Conservation (phyloP, 495 filamentous ascomycete genomes). For the Neurospora sp. region DNA sequence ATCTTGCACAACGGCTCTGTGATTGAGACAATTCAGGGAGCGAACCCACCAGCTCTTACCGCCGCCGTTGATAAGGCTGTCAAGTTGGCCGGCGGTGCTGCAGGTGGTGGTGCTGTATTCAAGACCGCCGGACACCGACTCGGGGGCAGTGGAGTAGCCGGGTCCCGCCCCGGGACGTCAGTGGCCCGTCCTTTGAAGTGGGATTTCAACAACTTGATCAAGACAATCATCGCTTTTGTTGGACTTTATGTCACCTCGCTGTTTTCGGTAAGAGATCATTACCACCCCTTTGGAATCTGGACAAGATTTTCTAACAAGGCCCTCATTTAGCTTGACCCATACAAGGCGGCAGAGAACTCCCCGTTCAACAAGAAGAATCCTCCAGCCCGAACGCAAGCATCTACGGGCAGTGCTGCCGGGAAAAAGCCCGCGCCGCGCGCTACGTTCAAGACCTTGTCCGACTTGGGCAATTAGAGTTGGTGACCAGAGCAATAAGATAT, state of each 20-base stretch:
- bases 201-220: constrained; percentile 34
- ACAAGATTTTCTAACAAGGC: constrained; percentile 10
- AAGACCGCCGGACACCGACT: constrained; percentile 28
- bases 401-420: constrained; percentile 6
- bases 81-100: constrained; percentile 39
- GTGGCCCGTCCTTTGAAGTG: constrained; percentile 25
- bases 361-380: constrained; percentile 48
- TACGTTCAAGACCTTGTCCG: constrained; percentile 34
- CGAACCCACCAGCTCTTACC: constrained; percentile 62
- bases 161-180: constrained; percentile 15
- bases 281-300: background rate
- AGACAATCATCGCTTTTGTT: constrained; percentile 43
- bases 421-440: constrained; percentile 13
- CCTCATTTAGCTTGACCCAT: constrained; percentile 48
- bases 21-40: constrained; percentile 66
- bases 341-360: constrained; percentile 52
- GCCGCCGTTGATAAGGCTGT: constrained; percentile 69
- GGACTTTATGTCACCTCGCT: constrained; percentile 51
- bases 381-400: constrained; percentile 8
- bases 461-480: constrained; percentile 16
- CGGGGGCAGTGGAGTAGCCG: constrained; percentile 14
- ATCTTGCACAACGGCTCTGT: constrained; percentile 70
- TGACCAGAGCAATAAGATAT: background rate
- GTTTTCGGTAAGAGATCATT: constrained; percentile 35
- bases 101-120: constrained; percentile 34